Base-by-base conservation (phyloP, 139 green algal genomes). In the Chlorella sp. region DNA sequence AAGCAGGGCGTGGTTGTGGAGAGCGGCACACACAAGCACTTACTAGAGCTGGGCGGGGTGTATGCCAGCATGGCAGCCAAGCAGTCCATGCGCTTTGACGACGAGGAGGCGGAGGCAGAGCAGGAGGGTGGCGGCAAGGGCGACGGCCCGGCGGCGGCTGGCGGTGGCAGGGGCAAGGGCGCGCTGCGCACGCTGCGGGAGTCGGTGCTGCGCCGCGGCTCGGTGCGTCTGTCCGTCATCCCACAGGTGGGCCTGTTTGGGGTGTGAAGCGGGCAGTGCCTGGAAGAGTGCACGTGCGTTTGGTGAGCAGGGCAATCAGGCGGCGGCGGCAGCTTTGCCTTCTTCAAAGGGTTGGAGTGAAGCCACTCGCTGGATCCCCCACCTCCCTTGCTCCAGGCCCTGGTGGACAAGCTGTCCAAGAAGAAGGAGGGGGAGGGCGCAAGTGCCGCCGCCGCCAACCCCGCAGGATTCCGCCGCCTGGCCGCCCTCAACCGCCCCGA, bases 11-110 rank as follows among this genome's bases (percentile, higher is more conserved):
- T 82, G 70, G 82, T 96, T 18, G 88, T 92, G 55, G 94, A 93
- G 74, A 79, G 86, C 51, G 95, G 94, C 73, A 92, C 81, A 9
- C 93, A 97, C 80, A 38, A 80, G 2, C 78, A 93, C 82, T 89
- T 97, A 47, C 86, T 96, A n/a, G 64, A 21, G 13, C 32, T 74
- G 47, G 17, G 73, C 0, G 94, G 94, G 2, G 74, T 87, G 17
- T 96, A 96, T 83, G 85, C 92, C 2, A 88, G 83, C 17, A 91
- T 97, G 62, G 91, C 95, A 0, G 86, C 91, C 76, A 84, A 96
- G 86, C 93, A 97, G 87, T 63, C 60, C 17, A 57, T 82, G 36
- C 34, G 41, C 2, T 34, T 82, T 11, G 57, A 38, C 18, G 56
- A 47, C 18, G 25, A 55, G 15, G 75, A n/a, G 13, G 76, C 73